Conservation (phyloP, 805 yeast species). For the Pichia paraexigua region DNA sequence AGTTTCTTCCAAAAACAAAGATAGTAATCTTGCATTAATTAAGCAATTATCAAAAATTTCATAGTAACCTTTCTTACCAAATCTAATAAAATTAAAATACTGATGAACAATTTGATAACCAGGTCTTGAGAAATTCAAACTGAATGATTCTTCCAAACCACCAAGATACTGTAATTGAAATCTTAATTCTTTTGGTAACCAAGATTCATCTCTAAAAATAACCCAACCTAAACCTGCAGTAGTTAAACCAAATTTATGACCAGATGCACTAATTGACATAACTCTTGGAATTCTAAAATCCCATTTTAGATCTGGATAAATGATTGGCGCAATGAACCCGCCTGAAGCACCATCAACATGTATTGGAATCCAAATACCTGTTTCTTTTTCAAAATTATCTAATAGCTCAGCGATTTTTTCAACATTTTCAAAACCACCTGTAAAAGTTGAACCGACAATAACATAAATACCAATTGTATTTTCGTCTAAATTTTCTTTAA, state of each 20-base stretch:
- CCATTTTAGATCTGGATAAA: conserved; percentile 72
- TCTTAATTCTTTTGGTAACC: conserved; percentile 62
- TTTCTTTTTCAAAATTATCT: conserved; percentile 59
- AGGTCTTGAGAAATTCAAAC: conserved; percentile 83
- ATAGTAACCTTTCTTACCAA: conserved; percentile 68
- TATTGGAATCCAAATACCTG: conserved; percentile 64
- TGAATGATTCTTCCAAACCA: conserved; percentile 80
- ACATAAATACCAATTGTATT: conserved; percentile 89
- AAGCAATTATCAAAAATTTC: conserved; percentile 54
- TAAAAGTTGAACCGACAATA: conserved; percentile 84
- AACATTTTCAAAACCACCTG: conserved; percentile 87
- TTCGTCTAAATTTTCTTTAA: conserved; percentile 68
- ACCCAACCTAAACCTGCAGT: conserved; percentile 94
- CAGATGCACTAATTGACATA: conserved; percentile 78
- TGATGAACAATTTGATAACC: conserved; percentile 88
- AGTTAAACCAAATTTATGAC: conserved; percentile 88
- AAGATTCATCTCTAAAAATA: conserved; percentile 60
- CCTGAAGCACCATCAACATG: conserved; percentile 96
- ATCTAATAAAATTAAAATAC: conserved; percentile 67
- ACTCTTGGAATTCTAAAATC: conserved; percentile 76
- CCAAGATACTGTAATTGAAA: conserved; percentile 81
- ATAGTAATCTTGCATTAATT: conserved; percentile 63
- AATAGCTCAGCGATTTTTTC: conserved; percentile 51
- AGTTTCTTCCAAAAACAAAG: conserved; percentile 55
- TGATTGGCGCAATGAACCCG: conserved; percentile 80